Conservation (phyloP, 768 basidiomycete species). For the Termitomyces sp. region DNA sequence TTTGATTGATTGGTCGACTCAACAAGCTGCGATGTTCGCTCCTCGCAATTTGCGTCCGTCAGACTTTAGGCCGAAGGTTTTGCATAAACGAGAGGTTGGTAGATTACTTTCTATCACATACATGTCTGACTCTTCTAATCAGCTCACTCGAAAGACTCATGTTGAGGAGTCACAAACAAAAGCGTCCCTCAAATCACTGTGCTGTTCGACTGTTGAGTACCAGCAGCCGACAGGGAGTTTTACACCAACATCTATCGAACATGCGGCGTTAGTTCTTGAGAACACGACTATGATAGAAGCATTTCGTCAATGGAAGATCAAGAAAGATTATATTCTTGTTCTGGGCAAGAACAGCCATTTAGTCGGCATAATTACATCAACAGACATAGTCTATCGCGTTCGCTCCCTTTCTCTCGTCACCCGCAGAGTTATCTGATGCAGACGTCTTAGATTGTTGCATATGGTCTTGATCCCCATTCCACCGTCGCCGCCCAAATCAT, state of each 20-base stretch:
- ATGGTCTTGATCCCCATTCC: conserved; percentile 4
- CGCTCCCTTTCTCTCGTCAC: not conserved
- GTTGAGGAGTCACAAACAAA: not conserved
- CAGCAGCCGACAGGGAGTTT: not conserved
- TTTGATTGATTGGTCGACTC: not conserved
- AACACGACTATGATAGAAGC: not conserved
- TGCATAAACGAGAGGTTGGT: not conserved
- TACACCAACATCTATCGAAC: not conserved
- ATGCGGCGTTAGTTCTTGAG: not conserved
- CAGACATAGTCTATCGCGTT: conserved; percentile 4
- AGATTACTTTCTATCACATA: not conserved
- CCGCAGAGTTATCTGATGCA: not conserved
- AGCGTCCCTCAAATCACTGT: not conserved
- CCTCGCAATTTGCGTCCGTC: not conserved
- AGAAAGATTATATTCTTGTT: not conserved
- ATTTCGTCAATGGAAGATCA: not conserved
- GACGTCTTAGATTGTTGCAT: not conserved
- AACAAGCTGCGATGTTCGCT: not conserved
- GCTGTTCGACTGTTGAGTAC: not conserved
- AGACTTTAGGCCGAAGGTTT: not conserved
- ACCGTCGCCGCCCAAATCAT: conserved; percentile 2
- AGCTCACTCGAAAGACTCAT: not conserved
- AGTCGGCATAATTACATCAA: conserved; percentile 3
- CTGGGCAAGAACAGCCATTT: not conserved
- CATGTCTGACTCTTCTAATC: not conserved